phyloP scores from a whole-genome alignment of 371 early-diverging fungal genomes.

The Synchytrium microbalum region DNA sequence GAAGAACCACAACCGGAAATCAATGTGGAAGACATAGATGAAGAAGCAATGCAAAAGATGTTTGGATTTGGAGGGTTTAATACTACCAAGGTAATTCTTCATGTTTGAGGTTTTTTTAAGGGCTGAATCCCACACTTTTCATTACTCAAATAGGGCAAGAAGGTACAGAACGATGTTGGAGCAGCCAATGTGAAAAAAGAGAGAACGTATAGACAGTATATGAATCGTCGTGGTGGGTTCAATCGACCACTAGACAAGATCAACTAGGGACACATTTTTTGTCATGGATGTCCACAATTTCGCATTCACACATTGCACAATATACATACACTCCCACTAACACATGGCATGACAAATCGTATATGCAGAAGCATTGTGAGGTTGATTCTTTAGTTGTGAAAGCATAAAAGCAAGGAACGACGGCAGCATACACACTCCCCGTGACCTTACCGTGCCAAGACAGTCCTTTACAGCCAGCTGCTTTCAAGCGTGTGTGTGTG shows the following conservation, averaged over 20 bases:
- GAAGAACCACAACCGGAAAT: not conserved
- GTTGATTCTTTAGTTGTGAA: too few relatives aligned
- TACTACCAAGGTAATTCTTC: constrained; percentile 63
- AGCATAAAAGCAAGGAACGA: too few relatives aligned
- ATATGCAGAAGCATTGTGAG: too few relatives aligned
- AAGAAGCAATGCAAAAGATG: constrained; percentile 58
- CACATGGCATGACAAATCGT: too few relatives aligned
- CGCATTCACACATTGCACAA: too few relatives aligned
- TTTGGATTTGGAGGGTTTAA: constrained; percentile 89
- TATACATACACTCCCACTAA: too few relatives aligned
- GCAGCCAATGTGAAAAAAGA: constrained; percentile 29
- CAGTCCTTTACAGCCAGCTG: too few relatives aligned
- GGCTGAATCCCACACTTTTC: not conserved
- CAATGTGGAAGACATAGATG: constrained; percentile 33
- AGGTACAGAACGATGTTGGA: constrained; percentile 32
- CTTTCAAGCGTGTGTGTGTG: too few relatives aligned
- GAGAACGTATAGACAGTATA: constrained; percentile 86
- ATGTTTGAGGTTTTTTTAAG: not conserved
- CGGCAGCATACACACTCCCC: too few relatives aligned
- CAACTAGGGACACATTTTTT: not conserved
- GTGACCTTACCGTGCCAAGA: too few relatives aligned
- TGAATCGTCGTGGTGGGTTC: constrained; percentile 92
- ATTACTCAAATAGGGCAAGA: constrained; percentile 22
- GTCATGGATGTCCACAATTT: too few relatives aligned
- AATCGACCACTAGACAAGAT: constrained; percentile 40